A percentile compares a stretch with the other conserved stretches of the same genome.
These are phyloP conservation scores for Vanrija sp. DNA, from an alignment of 1,284 basidiomycete species.

Conservation along the genomic window DNA sequence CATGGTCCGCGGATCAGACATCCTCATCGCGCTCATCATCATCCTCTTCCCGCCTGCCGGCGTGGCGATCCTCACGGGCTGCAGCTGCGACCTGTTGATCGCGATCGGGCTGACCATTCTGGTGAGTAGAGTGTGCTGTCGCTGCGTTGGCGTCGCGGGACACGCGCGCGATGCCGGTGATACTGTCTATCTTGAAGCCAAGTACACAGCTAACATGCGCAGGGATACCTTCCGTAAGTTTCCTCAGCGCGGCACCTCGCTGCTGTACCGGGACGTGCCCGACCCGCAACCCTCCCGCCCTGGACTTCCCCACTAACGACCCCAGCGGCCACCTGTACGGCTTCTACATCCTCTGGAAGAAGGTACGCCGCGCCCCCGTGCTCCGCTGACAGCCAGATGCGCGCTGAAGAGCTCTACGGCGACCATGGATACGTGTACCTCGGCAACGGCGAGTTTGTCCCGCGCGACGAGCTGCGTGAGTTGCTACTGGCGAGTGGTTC, in stretches of 20 bases:
- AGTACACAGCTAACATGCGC: background rate
- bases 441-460: conserved; percentile 46
- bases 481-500: too few relatives aligned
- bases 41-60: conserved; percentile 60
- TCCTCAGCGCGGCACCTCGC: background rate
- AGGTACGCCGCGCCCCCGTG: background rate
- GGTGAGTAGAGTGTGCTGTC: conserved; percentile 8
- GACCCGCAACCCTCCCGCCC: too few relatives aligned
- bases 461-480: background rate
- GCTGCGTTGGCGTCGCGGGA: too few relatives aligned
- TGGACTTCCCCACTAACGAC: background rate
- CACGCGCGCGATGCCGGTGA: too few relatives aligned
- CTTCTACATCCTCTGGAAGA: conserved; percentile 52
- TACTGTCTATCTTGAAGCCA: too few relatives aligned
- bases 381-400: conserved; percentile 49
- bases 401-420: conserved; percentile 72
- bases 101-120: conserved; percentile 55
- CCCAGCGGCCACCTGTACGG: conserved; percentile 51
- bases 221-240: conserved; percentile 28
- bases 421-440: conserved; percentile 57
- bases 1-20: conserved; percentile 46
- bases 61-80: conserved; percentile 69
- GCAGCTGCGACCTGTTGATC: conserved; percentile 73
- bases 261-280: too few relatives aligned
- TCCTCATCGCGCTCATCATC: conserved; percentile 49